Percentiles rank a stretch among this genome's conserved stretches.
Evolutionary conservation across 2,329 filamentous ascomycete species (phyloP).

Genomic region (Paracoccidioides brasiliensis): DNA sequence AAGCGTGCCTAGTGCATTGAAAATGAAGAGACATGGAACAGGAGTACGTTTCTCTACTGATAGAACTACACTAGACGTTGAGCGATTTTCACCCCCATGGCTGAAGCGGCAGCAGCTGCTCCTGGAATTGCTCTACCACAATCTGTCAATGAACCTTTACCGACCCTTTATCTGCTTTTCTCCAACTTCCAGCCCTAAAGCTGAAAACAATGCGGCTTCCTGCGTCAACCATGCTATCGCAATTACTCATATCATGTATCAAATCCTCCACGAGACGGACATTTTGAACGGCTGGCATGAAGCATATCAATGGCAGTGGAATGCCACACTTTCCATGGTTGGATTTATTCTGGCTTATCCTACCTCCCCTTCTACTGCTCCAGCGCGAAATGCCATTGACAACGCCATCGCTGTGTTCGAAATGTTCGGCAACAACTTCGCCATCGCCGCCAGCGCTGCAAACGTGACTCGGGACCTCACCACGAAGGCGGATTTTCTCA

Average conservation of each 20-base stretch:
- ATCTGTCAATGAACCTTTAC: slow-evolving; percentile 26
- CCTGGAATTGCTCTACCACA: slow-evolving; percentile 32
- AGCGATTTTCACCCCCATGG: slow-evolving; percentile 28
- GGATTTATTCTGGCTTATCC: slow-evolving; percentile 32
- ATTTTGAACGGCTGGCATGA: slow-evolving; percentile 29
- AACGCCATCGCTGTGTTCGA: slow-evolving; percentile 26
- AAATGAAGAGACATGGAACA: slow-evolving; percentile 23
- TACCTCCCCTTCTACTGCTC: slow-evolving; percentile 14
- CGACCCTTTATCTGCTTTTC: slow-evolving; percentile 30
- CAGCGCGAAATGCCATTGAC: slow-evolving; percentile 24
- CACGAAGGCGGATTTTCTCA: slow-evolving; percentile 19
- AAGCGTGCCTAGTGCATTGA: slow-evolving; percentile 28
- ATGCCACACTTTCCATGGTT: slow-evolving; percentile 28
- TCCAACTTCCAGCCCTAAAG: slow-evolving; percentile 8
- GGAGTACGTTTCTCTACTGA: slow-evolving; percentile 29
- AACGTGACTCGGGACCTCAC: slow-evolving; percentile 20
- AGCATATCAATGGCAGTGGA: slow-evolving; percentile 34
- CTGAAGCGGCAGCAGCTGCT: slow-evolving; percentile 32
- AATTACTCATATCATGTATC: slow-evolving; percentile 28
- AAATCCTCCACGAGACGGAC: slow-evolving; percentile 21
- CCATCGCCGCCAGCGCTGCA: slow-evolving; percentile 23
- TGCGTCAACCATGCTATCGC: slow-evolving; percentile 18
- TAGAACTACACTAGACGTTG: slow-evolving; percentile 21
- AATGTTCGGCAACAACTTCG: slow-evolving; percentile 22
- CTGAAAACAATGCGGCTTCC: slow-evolving; percentile 10